These are phyloP conservation scores for Martiniozyma abietophila DNA, from an alignment of 805 yeast species.

Conservation along the genomic window DNA sequence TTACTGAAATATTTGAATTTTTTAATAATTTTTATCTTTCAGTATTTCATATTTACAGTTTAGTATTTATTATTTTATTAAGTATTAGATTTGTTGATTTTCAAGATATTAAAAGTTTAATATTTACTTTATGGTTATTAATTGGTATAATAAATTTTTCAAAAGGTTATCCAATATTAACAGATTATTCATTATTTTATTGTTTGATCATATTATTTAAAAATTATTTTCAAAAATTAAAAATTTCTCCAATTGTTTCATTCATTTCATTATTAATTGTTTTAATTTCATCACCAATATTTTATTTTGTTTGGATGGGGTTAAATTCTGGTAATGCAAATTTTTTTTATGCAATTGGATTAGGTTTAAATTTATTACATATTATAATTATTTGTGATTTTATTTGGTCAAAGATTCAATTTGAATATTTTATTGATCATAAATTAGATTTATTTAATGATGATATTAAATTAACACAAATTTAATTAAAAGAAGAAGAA, in stretches of 20 bases:
- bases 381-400: constrained; percentile 64
- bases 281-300: constrained; percentile 70
- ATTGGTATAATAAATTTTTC: constrained; percentile 43
- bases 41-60: constrained; percentile 69
- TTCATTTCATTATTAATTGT: constrained; percentile 21
- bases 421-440: constrained; percentile 44
- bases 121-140: constrained; percentile 33
- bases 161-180: constrained; percentile 78
- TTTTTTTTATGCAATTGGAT: constrained; percentile 89
- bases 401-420: constrained; percentile 67
- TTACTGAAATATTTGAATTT: constrained; percentile 88
- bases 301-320: constrained; percentile 90
- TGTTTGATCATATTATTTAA: constrained; percentile 25
- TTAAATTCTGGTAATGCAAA: constrained; percentile 93
- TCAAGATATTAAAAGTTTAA: constrained; percentile 9
- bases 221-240: constrained; percentile 19
- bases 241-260: constrained; percentile 23
- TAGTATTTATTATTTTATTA: constrained; percentile 62
- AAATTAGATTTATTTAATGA: constrained; percentile 27
- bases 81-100: constrained; percentile 48
- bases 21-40: constrained; percentile 77
- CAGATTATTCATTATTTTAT: constrained; percentile 49
- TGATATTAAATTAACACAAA: constrained; percentile 41
- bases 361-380: constrained; percentile 67
- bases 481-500: not conserved